A percentile compares a stretch with the other conserved stretches of the same genome.
Evolutionary conservation across 305 asterid genomes (phyloP).

Genomic region (Lippia alba): DNA sequence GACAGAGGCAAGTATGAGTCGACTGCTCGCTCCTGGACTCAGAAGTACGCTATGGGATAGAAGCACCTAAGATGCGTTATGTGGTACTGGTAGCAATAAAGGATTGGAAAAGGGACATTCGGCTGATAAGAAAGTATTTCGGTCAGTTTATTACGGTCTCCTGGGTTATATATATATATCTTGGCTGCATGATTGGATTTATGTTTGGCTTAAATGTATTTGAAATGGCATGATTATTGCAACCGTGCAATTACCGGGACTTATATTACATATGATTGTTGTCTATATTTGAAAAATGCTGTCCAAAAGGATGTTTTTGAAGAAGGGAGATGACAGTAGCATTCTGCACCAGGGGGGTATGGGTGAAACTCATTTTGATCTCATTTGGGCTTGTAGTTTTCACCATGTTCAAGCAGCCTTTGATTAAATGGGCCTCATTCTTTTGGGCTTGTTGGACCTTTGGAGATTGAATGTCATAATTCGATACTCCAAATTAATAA

Average conservation of each 20-base stretch:
- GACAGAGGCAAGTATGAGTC: slow-evolving; percentile 56
- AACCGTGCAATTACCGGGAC: neutral
- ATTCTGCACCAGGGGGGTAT: no score
- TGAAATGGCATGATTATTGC: neutral
- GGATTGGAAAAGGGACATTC: neutral
- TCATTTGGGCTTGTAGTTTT: no score
- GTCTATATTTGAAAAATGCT: neutral
- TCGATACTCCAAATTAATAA: no score
- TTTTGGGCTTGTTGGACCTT: no score
- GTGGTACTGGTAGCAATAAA: slow-evolving; percentile 25
- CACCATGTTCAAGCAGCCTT: no score
- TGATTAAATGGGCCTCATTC: no score
- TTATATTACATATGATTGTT: neutral
- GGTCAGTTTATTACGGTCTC: slow-evolving; percentile 24
- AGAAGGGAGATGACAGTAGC: no score
- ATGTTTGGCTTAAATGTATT: no score
- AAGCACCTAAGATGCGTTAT: slow-evolving; percentile 12
- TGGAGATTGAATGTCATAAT: no score
- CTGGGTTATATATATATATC: slow-evolving; percentile 16
- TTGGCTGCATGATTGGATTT: slow-evolving; percentile 7
- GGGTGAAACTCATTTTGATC: no score
- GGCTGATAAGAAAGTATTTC: slow-evolving; percentile 30
- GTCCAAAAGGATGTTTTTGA: neutral
- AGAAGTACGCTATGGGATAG: slow-evolving; percentile 60
- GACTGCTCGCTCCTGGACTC: slow-evolving; percentile 62